Evolutionary conservation across 2,329 filamentous ascomycete species (phyloP).

Genomic region (Fusarium sp.): DNA sequence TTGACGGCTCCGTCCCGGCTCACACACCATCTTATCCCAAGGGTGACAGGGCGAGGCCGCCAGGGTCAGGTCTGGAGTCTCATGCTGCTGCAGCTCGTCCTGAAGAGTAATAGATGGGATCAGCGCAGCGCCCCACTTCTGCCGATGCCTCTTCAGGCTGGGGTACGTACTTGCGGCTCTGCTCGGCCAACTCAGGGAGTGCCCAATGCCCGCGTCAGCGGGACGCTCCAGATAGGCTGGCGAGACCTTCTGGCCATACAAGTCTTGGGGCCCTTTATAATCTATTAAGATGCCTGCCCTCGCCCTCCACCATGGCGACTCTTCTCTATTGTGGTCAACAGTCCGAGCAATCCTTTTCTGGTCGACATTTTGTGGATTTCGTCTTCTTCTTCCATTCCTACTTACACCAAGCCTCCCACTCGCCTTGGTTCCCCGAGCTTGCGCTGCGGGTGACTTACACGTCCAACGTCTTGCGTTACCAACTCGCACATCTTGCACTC

Average conservation of each 20-base stretch:
- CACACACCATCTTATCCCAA: slow-evolving; percentile 15
- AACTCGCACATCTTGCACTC: not conserved
- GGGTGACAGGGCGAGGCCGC: slow-evolving; percentile 2
- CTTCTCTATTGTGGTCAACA: not conserved
- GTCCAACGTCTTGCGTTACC: slow-evolving; percentile 10
- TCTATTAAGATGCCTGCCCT: slow-evolving; percentile 25
- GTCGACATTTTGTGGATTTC: not conserved
- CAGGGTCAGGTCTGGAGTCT: not conserved
- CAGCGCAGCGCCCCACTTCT: slow-evolving; percentile 15
- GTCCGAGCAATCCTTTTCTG: not conserved
- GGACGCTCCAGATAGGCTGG: not conserved
- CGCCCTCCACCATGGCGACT: slow-evolving; percentile 20
- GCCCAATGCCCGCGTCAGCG: not conserved
- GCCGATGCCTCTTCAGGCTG: slow-evolving; percentile 5
- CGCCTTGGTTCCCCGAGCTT: not conserved
- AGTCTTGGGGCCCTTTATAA: slow-evolving; percentile 10
- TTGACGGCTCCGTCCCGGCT: not conserved
- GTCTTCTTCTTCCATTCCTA: not conserved
- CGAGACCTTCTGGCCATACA: slow-evolving; percentile 2
- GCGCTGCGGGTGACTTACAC: slow-evolving; percentile 23
- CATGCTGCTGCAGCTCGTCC: slow-evolving; percentile 16
- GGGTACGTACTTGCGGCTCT: slow-evolving; percentile 29
- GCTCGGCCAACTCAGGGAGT: slow-evolving; percentile 14
- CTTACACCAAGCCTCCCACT: not conserved
- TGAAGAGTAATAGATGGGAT: slow-evolving; percentile 21